Percentiles rank a stretch among this genome's conserved stretches.
Evolutionary conservation across 768 basidiomycete genomes (phyloP).

Genomic region (Steccherinum ochraceum): DNA sequence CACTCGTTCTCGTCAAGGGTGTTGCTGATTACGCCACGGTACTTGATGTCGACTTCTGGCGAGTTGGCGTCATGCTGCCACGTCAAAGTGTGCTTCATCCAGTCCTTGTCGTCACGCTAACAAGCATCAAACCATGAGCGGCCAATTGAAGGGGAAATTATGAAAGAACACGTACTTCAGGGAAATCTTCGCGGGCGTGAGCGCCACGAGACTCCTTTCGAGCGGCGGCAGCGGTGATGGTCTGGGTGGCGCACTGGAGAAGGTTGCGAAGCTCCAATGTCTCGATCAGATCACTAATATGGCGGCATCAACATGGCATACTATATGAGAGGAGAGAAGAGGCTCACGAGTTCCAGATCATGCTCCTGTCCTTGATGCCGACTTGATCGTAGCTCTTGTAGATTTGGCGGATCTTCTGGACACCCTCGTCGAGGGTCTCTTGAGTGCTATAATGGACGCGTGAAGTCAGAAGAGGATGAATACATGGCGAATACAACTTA

Average conservation of each 20-base stretch:
- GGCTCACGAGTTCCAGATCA: slow-evolving; percentile 99
- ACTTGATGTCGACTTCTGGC: slow-evolving; percentile 84
- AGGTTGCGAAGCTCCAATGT: slow-evolving; percentile 96
- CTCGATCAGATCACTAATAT: slow-evolving; percentile 83
- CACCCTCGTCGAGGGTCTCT: slow-evolving; percentile 85
- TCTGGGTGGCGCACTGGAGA: slow-evolving; percentile 92
- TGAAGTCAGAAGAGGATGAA: background rate
- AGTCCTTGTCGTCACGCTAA: slow-evolving; percentile 85
- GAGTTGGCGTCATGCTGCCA: slow-evolving; percentile 74
- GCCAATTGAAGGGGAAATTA: background rate
- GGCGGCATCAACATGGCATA: background rate
- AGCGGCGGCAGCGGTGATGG: slow-evolving; percentile 86
- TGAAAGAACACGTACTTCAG: slow-evolving; percentile 56
- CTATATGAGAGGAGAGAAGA: slow-evolving; percentile 3
- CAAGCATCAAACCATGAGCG: background rate
- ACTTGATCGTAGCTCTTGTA: slow-evolving; percentile 88
- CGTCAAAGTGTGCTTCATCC: slow-evolving; percentile 97
- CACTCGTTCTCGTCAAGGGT: slow-evolving; percentile 97
- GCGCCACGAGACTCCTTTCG: slow-evolving; percentile 98
- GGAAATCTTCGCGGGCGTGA: slow-evolving; percentile 96
- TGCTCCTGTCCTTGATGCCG: slow-evolving; percentile 94
- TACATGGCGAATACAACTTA: slow-evolving; percentile 23
- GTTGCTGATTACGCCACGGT: slow-evolving; percentile 76
- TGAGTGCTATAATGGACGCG: slow-evolving; percentile 58
- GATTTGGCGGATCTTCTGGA: slow-evolving; percentile 76